Conservation (phyloP, 192 early-diverging fungal species). For the Chytriomyces sp. region DNA sequence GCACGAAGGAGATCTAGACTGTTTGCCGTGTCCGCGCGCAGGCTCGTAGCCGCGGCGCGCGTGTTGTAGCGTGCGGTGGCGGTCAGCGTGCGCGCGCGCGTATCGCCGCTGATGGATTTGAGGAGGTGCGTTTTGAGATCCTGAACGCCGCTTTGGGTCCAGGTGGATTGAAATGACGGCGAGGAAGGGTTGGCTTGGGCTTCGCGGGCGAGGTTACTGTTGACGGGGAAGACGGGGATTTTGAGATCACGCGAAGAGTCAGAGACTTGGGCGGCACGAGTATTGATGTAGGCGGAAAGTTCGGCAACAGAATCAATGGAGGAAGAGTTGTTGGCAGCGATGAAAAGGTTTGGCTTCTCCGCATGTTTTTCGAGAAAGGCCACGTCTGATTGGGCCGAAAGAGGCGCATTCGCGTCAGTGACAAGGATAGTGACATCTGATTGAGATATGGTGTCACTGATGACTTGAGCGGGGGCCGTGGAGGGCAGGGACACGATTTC, state of each 20-base stretch:
- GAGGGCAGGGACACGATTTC: conserved; percentile 3
- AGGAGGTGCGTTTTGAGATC: conserved; percentile 26
- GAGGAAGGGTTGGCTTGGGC: neutral
- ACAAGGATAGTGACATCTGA: conserved; percentile 44
- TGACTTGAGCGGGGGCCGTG: neutral
- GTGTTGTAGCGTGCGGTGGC: neutral
- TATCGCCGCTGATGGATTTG: conserved; percentile 4
- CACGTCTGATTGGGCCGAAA: conserved; percentile 23
- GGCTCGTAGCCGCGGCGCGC: neutral
- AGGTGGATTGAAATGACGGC: neutral
- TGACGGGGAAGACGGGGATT: conserved; percentile 27
- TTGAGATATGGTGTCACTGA: conserved; percentile 25
- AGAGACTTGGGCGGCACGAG: conserved; percentile 21
- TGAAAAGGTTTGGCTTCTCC: conserved; percentile 35
- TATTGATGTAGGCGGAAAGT: neutral
- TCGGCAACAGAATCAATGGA: neutral
- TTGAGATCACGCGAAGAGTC: neutral
- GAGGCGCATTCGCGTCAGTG: conserved; percentile 23
- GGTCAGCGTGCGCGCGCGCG: conserved; percentile 3
- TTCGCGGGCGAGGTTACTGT: neutral
- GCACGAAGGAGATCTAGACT: conserved; percentile 1
- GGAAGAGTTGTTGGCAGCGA: conserved; percentile 32
- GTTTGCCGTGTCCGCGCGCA: neutral
- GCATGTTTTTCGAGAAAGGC: conserved; percentile 30
- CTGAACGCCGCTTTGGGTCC: conserved; percentile 25